phyloP scores from a whole-genome alignment of 2,329 filamentous ascomycete genomes.

The Exophiala mesophila region DNA sequence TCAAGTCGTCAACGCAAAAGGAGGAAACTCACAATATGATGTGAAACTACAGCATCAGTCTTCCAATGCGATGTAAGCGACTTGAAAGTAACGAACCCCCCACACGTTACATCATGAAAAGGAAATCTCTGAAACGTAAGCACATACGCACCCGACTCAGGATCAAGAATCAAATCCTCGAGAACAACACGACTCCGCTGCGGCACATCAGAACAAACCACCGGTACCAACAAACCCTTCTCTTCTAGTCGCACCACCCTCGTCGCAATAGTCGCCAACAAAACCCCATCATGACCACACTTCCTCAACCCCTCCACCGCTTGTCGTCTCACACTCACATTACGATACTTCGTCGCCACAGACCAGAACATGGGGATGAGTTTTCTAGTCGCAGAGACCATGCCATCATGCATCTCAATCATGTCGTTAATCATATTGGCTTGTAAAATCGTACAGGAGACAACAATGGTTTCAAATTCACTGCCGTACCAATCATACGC shows the following conservation, averaged over 20 bases:
- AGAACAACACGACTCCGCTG: constrained; percentile 11
- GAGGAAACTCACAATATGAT: too few relatives aligned
- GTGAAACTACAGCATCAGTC: too few relatives aligned
- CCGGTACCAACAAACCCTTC: constrained; percentile 3
- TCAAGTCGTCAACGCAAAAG: too few relatives aligned
- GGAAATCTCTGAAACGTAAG: constrained; percentile 7
- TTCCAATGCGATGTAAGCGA: too few relatives aligned
- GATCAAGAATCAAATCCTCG: constrained; percentile 1
- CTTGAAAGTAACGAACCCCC: too few relatives aligned
- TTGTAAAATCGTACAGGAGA: constrained; percentile 6
- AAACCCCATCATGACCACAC: constrained; percentile 14
- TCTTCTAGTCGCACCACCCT: constrained; percentile 16
- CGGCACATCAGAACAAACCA: constrained; percentile 14
- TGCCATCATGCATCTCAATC: too few relatives aligned
- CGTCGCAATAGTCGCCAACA: constrained; percentile 12
- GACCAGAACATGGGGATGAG: constrained; percentile 17
- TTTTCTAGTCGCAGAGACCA: too few relatives aligned
- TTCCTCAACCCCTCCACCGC: constrained; percentile 10
- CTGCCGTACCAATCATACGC: constrained; percentile 12
- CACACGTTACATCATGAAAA: not conserved
- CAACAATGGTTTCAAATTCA: constrained; percentile 10
- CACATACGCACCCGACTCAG: not conserved
- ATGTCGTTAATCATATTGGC: too few relatives aligned
- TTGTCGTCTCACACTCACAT: constrained; percentile 9
- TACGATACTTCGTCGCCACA: constrained; percentile 18